A percentile compares a stretch with the other conserved stretches of the same genome.
phyloP scores from a whole-genome alignment of 106 monocot genomes.

The Dendrobium chrysotoxum region DNA sequence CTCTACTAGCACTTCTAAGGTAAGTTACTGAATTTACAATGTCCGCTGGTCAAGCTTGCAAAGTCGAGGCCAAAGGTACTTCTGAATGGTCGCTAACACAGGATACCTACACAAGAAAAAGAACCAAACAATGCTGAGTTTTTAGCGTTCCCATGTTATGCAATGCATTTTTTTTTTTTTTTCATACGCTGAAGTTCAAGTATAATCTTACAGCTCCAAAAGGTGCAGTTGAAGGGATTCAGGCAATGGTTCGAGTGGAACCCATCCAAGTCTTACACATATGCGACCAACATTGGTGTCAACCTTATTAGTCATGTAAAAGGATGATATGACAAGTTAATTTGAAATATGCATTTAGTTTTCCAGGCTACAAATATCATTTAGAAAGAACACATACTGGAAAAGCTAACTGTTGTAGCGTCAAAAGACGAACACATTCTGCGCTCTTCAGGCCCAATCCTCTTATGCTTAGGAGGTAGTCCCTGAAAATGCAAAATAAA shows the following conservation, averaged over 20 bases:
- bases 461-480: slow-evolving; percentile 80
- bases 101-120: slow-evolving; percentile 64
- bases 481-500: slow-evolving; percentile 43
- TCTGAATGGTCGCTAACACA: slow-evolving; percentile 77
- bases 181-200: neutral
- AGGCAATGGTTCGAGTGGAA: slow-evolving; percentile 86
- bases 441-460: slow-evolving; percentile 95
- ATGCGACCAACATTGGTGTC: slow-evolving; percentile 97
- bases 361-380: neutral
- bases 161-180: neutral
- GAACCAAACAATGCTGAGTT: neutral
- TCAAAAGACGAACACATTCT: slow-evolving; percentile 93
- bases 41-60: slow-evolving; percentile 57
- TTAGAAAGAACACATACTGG: slow-evolving; percentile 43
- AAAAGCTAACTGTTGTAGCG: slow-evolving; percentile 93
- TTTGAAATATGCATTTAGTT: neutral
- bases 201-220: slow-evolving; percentile 61
- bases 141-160: neutral
- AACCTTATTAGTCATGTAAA: slow-evolving; percentile 32
- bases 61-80: slow-evolving; percentile 66
- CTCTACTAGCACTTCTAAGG: neutral
- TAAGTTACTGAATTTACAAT: slow-evolving; percentile 30
- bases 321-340: neutral
- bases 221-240: slow-evolving; percentile 93
- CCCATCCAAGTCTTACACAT: slow-evolving; percentile 96